Evolutionary conservation across 495 filamentous ascomycete genomes (phyloP).

Genomic region (Aspergillus affinis): DNA sequence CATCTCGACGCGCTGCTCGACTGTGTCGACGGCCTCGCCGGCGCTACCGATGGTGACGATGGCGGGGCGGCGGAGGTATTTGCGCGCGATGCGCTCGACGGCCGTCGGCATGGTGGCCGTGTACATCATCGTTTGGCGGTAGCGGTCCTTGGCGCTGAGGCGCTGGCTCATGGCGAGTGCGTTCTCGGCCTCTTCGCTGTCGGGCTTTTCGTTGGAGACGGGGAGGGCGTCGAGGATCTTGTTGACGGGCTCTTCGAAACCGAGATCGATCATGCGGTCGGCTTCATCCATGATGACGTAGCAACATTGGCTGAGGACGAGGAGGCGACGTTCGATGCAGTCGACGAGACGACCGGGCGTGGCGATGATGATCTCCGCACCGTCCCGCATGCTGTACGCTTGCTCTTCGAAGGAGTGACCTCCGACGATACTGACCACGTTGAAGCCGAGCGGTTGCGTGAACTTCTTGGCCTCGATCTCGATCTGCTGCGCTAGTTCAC

Average conservation of each 20-base stretch:
- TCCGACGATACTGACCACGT: conserved; percentile 94
- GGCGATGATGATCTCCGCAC: conserved; percentile 97
- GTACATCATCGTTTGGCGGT: conserved; percentile 99
- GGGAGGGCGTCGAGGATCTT: conserved; percentile 98
- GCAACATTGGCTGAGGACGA: conserved; percentile 93
- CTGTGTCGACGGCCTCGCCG: conserved; percentile 97
- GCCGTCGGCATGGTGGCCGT: conserved; percentile 96
- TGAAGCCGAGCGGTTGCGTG: conserved; percentile 87
- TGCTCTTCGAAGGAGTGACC: conserved; percentile 96
- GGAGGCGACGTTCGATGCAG: conserved; percentile 88
- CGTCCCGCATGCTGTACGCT: conserved; percentile 87
- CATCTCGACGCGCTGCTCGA: conserved; percentile 96
- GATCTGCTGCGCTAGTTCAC: conserved; percentile 97
- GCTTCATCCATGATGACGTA: conserved; percentile 99
- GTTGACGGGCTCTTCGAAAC: conserved; percentile 96
- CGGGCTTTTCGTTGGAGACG: conserved; percentile 92
- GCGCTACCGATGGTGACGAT: conserved; percentile 94
- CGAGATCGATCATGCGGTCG: conserved; percentile 98
- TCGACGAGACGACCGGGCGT: conserved; percentile 97
- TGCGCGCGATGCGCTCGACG: conserved; percentile 93
- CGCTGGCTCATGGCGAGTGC: conserved; percentile 79
- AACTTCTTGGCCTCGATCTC: conserved; percentile 94
- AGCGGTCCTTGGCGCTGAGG: conserved; percentile 79
- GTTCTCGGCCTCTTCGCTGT: conserved; percentile 91
- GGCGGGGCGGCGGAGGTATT: conserved; percentile 90